Base-by-base conservation (phyloP, 2,329 filamentous ascomycete genomes). In the Alternaria sp. region DNA sequence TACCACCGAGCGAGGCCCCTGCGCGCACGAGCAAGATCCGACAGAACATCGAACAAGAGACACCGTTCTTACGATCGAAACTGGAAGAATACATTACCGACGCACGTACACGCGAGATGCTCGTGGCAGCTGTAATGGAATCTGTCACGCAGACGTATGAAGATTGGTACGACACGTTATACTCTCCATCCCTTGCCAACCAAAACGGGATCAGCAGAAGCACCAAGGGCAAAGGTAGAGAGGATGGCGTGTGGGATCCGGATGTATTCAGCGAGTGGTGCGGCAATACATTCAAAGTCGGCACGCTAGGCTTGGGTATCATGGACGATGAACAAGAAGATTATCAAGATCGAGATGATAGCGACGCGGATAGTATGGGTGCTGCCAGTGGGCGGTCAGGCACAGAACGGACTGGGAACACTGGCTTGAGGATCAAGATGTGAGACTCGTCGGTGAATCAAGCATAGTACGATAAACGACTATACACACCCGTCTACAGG, bases 71-170 rank as follows among this genome's bases (percentile, higher is more conserved):
- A 9, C 80, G 88, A 2, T 77, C 77, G 18, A 86, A 88, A 59
- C 71, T 91, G 22, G 84, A 85, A 54, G 86, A 86, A 59, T 90
- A 89, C 70, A 81, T 91, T n/a, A 84, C 87, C 22, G 88, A 90
- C 70, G 77, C 79, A n/a, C 81, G 88, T 26, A 90, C 88, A 58
- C 83, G 85, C 57, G 88, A 90, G 73, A 90, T 88, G 30, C 81
- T 91, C 8, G 86, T 90, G 5, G 86, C 85, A 14, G 88, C 88
- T 2, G 87, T 90, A 24, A 84, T 89, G 74, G 88, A 89, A 69
- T 84, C 85, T 63, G 86, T 89, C 14, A 82, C 88, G 16, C 83
- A 86, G 71, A 82, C 82, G 9, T 91, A 91, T 67, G 88, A 90
- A 71, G 83, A 85, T 6, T 90, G 89, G 78, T 88, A 87, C 62